Base-by-base conservation (phyloP, 2,329 filamentous ascomycete genomes). In the Trichophyton schoenleinii region DNA sequence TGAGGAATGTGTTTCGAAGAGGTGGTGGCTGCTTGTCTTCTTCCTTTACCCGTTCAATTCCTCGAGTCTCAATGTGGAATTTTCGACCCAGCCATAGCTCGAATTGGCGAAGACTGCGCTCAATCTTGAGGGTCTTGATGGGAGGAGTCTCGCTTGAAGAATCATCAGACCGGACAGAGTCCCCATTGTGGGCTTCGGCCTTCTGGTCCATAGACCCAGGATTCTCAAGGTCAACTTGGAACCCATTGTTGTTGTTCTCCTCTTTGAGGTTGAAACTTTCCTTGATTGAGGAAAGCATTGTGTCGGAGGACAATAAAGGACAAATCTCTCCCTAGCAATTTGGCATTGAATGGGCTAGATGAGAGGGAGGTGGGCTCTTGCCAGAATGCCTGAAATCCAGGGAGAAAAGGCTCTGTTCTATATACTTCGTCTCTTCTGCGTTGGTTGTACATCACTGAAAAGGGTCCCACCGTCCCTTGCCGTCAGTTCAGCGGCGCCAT, bases 61-160 rank as follows among this genome's bases (percentile, higher is more conserved):
- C 78, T 63, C 78, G 75, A 2, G 75, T 77, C 66, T 80, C 78
- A 57, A 79, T 74, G 22, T 76, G 76, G 62, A 79, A 69, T 65
- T 76, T 77, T 52, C 68, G 68, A 66, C 79, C 78, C 53, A 79
- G 70, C 66, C 70, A 71, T 49, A 73, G 70, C 64, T 79, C 77
- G 65, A 60, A 22, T n/a, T 36, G 25, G 13, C 46, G 41, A 25
- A 53, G 48, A 22, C 9, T 70, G 64, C 62, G 63, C n/a, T 41
- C 34, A 20, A 58, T 25, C 28, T 55, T 55, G 28, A 55, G 13
- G 8, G 31, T 38, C 52, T 55, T 55, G 8, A 38, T 36, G 8
- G 31, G 25, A 5, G 52, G 31, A 15, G 18, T 53, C 6, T 53
- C 49, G 18, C 20, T 20, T 13, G 52, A 25, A 1, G 20, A 28